These are phyloP conservation scores for Boletus sensibilis DNA, from an alignment of 768 basidiomycete genomes.

Conservation along the genomic window DNA sequence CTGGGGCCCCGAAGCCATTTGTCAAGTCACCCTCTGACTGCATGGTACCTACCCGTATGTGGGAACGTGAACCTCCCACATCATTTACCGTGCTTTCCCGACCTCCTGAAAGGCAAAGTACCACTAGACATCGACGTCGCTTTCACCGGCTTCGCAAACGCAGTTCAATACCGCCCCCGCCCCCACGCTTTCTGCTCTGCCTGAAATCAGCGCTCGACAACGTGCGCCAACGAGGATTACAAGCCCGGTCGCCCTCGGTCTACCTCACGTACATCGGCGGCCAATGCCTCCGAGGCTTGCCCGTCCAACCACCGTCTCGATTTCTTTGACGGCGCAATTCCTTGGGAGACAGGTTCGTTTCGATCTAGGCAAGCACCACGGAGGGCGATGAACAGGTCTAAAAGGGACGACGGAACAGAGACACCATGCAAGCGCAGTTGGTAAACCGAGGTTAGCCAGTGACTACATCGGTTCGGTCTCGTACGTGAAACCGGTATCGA, in stretches of 20 bases:
- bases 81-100: slow-evolving; percentile 62
- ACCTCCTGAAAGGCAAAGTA: slow-evolving; percentile 40
- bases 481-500: too few relatives aligned
- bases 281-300: slow-evolving; percentile 9
- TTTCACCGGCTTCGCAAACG: slow-evolving; percentile 10
- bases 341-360: too few relatives aligned
- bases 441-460: too few relatives aligned
- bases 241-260: too few relatives aligned
- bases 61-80: slow-evolving; percentile 50
- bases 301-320: too few relatives aligned
- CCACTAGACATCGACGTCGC: neutral
- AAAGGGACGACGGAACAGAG: too few relatives aligned
- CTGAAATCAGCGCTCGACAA: slow-evolving; percentile 10
- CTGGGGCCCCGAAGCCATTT: neutral
- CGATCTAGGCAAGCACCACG: too few relatives aligned
- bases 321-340: too few relatives aligned
- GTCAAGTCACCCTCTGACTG: slow-evolving; percentile 11
- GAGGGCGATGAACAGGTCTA: too few relatives aligned
- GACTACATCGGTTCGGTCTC: too few relatives aligned
- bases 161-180: neutral
- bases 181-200: neutral
- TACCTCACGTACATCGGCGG: slow-evolving; percentile 7
- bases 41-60: slow-evolving; percentile 51
- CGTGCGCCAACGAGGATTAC: slow-evolving; percentile 7
- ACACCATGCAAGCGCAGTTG: too few relatives aligned